Base-by-base conservation (phyloP, 192 early-diverging fungal species). In the Coemansia sp. region DNA sequence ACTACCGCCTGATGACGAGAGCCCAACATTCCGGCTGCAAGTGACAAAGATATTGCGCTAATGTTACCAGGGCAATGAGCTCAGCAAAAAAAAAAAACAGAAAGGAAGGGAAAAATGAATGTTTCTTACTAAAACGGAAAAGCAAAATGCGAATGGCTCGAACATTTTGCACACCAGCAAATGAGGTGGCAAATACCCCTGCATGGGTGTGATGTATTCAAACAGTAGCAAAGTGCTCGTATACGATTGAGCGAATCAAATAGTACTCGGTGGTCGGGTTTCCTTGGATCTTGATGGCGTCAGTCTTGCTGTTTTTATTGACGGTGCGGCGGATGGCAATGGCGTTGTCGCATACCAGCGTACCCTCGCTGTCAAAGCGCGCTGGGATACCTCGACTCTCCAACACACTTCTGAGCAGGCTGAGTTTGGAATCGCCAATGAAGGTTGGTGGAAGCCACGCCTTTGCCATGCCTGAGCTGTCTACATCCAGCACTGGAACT, bases 351-450 rank as follows among this genome's bases (percentile, higher is more conserved):
- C 94, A 94, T 5, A 97, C 90, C 47, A 99, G 75, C 37, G 94
- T 84, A 52, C 93, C 93, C 44, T 91, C 91, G 24, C 85, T 85
- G 59, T 89, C 89, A 74, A 99, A 98, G 64, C 92, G 88, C 10
- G 94, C 90, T 3, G 77, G 64, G 32, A 94, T 90, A 0, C 95
- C 94, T 60, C 90, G 87, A 3, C 79, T 69, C 18, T 86, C 86
- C 34, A 97, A 75, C 4, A 92, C 70, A 11, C 84, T 74, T 29
- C 90, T 87, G 61, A 99, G 89, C 73, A 93, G 89, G 62, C 92
- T 91, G 53, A 99, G 84, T 37, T 87, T 87, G 27, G 95, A 68
- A 73, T 97, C 92, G 15, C 97, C 97, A 13, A 98, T 89, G 45
- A 93, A 82, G 3, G 94, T 88, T 4, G 95, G 87, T 61, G 81